phyloP scores from a whole-genome alignment of 352 stramenopile species.

The Phytophthora boehmeriae region DNA sequence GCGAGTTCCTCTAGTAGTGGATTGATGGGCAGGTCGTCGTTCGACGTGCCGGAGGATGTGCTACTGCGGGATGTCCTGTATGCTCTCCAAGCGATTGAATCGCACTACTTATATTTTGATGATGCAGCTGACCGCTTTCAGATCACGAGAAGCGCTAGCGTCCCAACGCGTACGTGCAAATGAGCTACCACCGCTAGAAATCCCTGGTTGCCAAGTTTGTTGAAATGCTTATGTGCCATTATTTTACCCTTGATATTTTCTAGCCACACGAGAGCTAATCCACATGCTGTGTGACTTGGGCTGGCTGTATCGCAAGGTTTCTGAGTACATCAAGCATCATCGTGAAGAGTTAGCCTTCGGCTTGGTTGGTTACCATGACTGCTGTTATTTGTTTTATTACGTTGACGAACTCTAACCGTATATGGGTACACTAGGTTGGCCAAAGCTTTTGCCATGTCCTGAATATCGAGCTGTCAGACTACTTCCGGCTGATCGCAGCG shows the following conservation, averaged over 20 bases:
- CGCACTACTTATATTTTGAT: constrained; percentile 89
- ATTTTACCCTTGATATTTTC: constrained; percentile 1
- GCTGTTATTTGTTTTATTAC: background rate
- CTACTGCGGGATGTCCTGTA: constrained; percentile 93
- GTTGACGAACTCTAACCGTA: constrained; percentile 16
- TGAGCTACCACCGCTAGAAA: background rate
- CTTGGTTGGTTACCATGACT: constrained; percentile 50
- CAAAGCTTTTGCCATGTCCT: constrained; percentile 92
- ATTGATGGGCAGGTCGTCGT: constrained; percentile 36
- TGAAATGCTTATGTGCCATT: constrained; percentile 8
- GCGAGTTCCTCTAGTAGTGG: constrained; percentile 1
- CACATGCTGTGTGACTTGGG: constrained; percentile 88
- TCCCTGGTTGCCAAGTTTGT: background rate
- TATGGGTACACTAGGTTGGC: constrained; percentile 49
- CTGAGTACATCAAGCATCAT: constrained; percentile 77
- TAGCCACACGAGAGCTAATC: constrained; percentile 86
- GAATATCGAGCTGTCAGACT: constrained; percentile 91
- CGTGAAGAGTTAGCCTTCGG: constrained; percentile 76
- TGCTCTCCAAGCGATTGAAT: constrained; percentile 93
- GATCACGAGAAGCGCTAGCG: constrained; percentile 73
- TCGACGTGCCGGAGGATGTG: constrained; percentile 85
- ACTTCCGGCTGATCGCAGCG: constrained; percentile 93
- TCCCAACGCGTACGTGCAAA: constrained; percentile 74
- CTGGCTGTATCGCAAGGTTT: constrained; percentile 91
- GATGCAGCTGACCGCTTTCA: constrained; percentile 76